phyloP scores from a whole-genome alignment of 2,329 filamentous ascomycete genomes.

The Penicillium psychrosexuale region DNA sequence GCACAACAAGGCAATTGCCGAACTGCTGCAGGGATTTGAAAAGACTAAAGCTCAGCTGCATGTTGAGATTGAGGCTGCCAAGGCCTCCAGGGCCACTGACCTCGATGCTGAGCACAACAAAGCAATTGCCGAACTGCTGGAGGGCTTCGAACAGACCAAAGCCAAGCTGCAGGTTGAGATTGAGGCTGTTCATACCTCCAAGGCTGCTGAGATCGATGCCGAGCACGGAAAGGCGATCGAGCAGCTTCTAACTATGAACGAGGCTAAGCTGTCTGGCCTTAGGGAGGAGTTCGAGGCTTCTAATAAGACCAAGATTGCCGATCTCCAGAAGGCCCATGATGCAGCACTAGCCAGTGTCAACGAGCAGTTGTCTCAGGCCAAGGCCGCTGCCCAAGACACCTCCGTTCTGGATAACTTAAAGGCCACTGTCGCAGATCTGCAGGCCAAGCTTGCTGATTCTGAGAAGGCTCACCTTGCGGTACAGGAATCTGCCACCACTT shows the following conservation, averaged over 20 bases:
- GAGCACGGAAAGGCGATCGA: constrained; percentile 32
- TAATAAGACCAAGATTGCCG: constrained; percentile 35
- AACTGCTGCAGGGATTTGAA: constrained; percentile 37
- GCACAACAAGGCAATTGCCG: constrained; percentile 27
- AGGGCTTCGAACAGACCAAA: constrained; percentile 32
- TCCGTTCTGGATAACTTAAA: constrained; percentile 39
- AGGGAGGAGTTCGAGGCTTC: constrained; percentile 37
- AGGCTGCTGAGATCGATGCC: constrained; percentile 18
- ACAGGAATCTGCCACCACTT: constrained; percentile 40
- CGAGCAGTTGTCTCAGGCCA: constrained; percentile 36
- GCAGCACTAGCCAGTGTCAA: constrained; percentile 31
- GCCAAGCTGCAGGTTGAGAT: constrained; percentile 18
- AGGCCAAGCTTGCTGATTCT: constrained; percentile 62
- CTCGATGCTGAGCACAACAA: constrained; percentile 26
- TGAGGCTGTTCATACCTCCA: constrained; percentile 12
- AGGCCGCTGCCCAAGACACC: constrained; percentile 37
- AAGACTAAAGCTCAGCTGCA: constrained; percentile 23
- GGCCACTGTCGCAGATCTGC: constrained; percentile 50
- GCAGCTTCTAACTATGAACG: constrained; percentile 39
- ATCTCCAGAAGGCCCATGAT: constrained; percentile 38
- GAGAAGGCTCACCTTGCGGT: constrained; percentile 41
- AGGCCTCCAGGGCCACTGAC: constrained; percentile 11
- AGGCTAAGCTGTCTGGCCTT: constrained; percentile 39
- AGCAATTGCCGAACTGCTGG: constrained; percentile 33
- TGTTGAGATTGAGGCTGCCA: constrained; percentile 17